Evolutionary conservation across 345 rosid species (phyloP).

Genomic region (Dimocarpus longan): DNA sequence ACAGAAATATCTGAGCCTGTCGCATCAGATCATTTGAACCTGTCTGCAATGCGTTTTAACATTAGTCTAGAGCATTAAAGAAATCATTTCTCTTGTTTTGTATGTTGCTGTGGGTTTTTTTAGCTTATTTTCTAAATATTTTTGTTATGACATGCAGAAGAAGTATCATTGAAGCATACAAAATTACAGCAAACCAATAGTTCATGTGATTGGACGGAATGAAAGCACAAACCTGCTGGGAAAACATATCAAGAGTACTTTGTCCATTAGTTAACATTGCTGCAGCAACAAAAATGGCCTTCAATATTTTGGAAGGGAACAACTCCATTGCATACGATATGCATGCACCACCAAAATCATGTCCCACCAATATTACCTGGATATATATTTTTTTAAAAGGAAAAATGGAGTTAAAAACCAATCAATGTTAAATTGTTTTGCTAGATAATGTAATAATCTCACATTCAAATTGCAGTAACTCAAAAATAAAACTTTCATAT

Average conservation of each 20-base stretch:
- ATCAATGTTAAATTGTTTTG: neutral
- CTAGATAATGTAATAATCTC: neutral
- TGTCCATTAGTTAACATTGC: constrained; percentile 78
- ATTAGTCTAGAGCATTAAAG: constrained; percentile 4
- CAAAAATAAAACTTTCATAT: neutral
- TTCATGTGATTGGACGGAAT: neutral
- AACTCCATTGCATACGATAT: constrained; percentile 83
- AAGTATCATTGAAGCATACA: neutral
- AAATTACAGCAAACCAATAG: neutral
- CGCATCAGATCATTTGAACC: constrained; percentile 69
- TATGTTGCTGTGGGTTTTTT: neutral
- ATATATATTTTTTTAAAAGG: constrained; percentile 1
- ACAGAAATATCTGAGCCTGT: constrained; percentile 76
- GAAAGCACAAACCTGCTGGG: constrained; percentile 56
- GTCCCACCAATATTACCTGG: constrained; percentile 95
- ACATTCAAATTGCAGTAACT: neutral
- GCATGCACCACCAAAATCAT: constrained; percentile 95
- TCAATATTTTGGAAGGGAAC: constrained; percentile 70
- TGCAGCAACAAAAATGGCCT: constrained; percentile 81
- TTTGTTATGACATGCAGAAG: neutral
- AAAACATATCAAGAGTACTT: constrained; percentile 75
- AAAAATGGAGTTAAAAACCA: constrained; percentile 1
- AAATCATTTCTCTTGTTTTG: neutral
- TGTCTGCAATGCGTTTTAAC: constrained; percentile 48
- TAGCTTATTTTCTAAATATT: neutral